These are phyloP conservation scores for Volvox africanus DNA, from an alignment of 139 green algal species.

Conservation along the genomic window DNA sequence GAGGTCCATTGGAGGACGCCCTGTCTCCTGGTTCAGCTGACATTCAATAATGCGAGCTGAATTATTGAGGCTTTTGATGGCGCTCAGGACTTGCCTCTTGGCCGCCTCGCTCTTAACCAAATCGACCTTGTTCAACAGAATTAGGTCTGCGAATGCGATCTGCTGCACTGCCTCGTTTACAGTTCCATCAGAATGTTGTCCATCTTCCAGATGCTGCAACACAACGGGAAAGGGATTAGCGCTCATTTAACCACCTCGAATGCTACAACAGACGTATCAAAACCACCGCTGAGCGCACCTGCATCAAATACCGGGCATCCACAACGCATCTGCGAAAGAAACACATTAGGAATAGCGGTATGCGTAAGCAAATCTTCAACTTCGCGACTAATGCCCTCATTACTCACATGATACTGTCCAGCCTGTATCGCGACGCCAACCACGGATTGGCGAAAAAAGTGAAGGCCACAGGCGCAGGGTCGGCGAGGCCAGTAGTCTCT, in stretches of 20 bases:
- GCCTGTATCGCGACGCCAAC: conserved; percentile 78
- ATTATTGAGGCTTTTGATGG: conserved; percentile 78
- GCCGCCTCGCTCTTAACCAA: conserved; percentile 71
- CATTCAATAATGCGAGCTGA: conserved; percentile 79
- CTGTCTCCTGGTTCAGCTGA: conserved; percentile 67
- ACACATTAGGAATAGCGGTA: neutral
- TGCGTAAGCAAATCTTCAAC: neutral
- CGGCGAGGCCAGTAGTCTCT: conserved; percentile 90
- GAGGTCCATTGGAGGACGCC: conserved; percentile 53
- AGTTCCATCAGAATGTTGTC: conserved; percentile 42
- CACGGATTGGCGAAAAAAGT: conserved; percentile 92
- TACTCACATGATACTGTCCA: conserved; percentile 86
- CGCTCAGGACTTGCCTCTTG: conserved; percentile 51
- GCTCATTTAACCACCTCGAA: neutral
- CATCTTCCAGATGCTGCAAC: conserved; percentile 67
- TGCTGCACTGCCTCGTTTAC: conserved; percentile 84
- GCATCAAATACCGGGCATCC: conserved; percentile 77
- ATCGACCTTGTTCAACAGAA: conserved; percentile 93
- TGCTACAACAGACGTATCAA: neutral
- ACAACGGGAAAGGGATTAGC: too few relatives aligned
- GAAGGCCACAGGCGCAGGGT: conserved; percentile 88
- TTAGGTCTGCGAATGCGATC: conserved; percentile 89
- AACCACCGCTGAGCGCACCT: conserved; percentile 48
- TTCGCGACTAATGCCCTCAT: neutral
- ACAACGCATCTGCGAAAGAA: conserved; percentile 73